These are phyloP conservation scores for Globisporangium ultimum DNA, from an alignment of 352 stramenopile genomes.

Conservation along the genomic window DNA sequence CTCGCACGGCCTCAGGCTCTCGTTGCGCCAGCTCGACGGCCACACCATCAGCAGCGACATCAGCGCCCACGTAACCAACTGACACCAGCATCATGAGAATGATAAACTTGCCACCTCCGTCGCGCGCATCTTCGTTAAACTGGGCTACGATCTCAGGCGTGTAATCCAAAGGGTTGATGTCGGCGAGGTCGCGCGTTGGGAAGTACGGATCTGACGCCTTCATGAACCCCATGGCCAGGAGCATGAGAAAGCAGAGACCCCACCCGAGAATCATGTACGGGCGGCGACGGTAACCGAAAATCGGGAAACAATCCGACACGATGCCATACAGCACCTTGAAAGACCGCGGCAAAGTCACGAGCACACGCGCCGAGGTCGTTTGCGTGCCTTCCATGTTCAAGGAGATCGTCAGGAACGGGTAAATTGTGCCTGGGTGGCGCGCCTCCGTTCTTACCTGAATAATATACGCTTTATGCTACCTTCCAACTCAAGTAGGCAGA, in stretches of 20 bases:
- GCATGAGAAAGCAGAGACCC: too few species aligned
- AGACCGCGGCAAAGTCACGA: too few species aligned
- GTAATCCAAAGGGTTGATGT: neutral
- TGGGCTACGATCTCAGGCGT: neutral
- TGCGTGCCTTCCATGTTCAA: slow-evolving; percentile 66
- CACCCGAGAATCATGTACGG: slow-evolving; percentile 33
- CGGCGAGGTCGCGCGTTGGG: too few species aligned
- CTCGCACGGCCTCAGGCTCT: slow-evolving; percentile 20
- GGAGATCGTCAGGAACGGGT: slow-evolving; percentile 14
- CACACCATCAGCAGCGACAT: slow-evolving; percentile 14
- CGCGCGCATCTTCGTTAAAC: slow-evolving; percentile 19
- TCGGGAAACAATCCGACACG: slow-evolving; percentile 44
- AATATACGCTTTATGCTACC: too few species aligned
- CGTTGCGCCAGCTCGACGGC: slow-evolving; percentile 25
- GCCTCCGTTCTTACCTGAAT: too few species aligned
- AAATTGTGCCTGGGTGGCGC: too few species aligned
- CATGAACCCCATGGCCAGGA: too few species aligned
- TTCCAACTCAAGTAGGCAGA: too few species aligned
- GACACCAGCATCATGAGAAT: slow-evolving; percentile 31
- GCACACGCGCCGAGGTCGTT: neutral
- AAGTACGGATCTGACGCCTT: too few species aligned
- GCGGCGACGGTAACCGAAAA: slow-evolving; percentile 26
- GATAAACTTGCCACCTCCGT: slow-evolving; percentile 22
- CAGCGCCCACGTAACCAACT: slow-evolving; percentile 23
- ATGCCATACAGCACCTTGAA: slow-evolving; percentile 24